Percentiles rank a stretch among this genome's conserved stretches.
Conservation (phyloP, 2,329 filamentous ascomycete species). For the Fusarium praegraminearum region DNA sequence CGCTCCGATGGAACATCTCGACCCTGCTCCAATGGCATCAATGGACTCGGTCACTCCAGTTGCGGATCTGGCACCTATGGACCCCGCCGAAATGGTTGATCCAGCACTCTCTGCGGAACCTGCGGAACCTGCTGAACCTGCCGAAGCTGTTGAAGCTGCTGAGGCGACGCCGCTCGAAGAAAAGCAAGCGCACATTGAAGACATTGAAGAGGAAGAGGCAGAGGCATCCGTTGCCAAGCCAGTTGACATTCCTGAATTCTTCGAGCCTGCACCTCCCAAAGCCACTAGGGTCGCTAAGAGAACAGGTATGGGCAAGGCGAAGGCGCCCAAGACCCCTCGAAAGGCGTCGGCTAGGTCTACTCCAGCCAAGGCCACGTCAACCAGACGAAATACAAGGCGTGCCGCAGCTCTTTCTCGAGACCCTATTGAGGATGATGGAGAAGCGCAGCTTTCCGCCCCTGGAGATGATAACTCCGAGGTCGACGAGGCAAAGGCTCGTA, state of each 20-base stretch:
- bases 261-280: conserved; percentile 45
- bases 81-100: conserved; percentile 38
- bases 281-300: conserved; percentile 46
- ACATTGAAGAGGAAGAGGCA: conserved; percentile 29
- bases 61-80: conserved; percentile 21
- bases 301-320: conserved; percentile 38
- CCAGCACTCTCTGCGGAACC: conserved; percentile 38
- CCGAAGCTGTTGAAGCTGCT: conserved; percentile 1
- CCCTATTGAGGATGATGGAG: conserved; percentile 49
- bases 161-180: conserved; percentile 12
- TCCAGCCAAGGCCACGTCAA: conserved; percentile 43
- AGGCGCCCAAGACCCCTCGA: conserved; percentile 36
- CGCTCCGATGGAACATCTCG: conserved; percentile 49
- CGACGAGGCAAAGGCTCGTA: conserved; percentile 45
- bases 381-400: conserved; percentile 42
- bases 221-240: conserved; percentile 25
- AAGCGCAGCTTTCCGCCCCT: conserved; percentile 17
- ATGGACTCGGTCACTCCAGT: conserved; percentile 28
- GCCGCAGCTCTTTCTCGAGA: conserved; percentile 47
- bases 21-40: conserved; percentile 25
- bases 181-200: conserved; percentile 16
- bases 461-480: conserved; percentile 45
- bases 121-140: background rate
- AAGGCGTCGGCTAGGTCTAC: conserved; percentile 42
- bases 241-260: conserved; percentile 15